Evolutionary conservation across 169 alveolate genomes (phyloP).

Genomic region (Babesia bovis): DNA sequence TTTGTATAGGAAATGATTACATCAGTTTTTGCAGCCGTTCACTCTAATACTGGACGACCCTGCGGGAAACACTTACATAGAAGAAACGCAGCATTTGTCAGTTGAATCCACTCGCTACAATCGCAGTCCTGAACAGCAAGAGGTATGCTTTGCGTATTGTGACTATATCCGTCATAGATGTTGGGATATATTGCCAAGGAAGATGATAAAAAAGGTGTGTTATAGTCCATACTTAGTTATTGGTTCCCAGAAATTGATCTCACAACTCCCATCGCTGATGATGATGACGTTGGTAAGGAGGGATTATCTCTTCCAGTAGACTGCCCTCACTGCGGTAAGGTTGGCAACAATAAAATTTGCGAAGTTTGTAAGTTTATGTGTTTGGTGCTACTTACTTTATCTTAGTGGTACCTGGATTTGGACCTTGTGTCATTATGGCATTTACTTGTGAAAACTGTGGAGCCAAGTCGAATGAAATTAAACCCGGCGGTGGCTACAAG

Average conservation of each 20-base stretch:
- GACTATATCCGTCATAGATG: not conserved
- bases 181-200: slow-evolving; percentile 35
- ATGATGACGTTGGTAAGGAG: slow-evolving; percentile 53
- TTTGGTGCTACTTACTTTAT: not conserved
- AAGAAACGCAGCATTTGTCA: slow-evolving; percentile 78
- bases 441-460: slow-evolving; percentile 93
- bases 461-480: slow-evolving; percentile 90
- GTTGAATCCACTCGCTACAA: slow-evolving; percentile 66
- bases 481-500: slow-evolving; percentile 95
- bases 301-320: slow-evolving; percentile 35
- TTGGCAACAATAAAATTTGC: slow-evolving; percentile 86
- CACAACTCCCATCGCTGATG: slow-evolving; percentile 47
- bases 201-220: slow-evolving; percentile 5
- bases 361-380: slow-evolving; percentile 71
- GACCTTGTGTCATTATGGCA: slow-evolving; percentile 91
- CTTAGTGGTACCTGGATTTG: slow-evolving; percentile 92
- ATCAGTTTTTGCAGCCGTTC: slow-evolving; percentile 22
- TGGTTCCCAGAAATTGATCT: slow-evolving; percentile 28
- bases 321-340: slow-evolving; percentile 85
- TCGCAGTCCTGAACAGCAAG: slow-evolving; percentile 82
- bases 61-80: slow-evolving; percentile 92
- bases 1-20: not conserved
- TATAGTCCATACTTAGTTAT: not conserved
- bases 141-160: slow-evolving; percentile 29
- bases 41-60: slow-evolving; percentile 91